Evolutionary conservation across 352 stramenopile genomes (phyloP).

Genomic region (Phytophthora meadii): DNA sequence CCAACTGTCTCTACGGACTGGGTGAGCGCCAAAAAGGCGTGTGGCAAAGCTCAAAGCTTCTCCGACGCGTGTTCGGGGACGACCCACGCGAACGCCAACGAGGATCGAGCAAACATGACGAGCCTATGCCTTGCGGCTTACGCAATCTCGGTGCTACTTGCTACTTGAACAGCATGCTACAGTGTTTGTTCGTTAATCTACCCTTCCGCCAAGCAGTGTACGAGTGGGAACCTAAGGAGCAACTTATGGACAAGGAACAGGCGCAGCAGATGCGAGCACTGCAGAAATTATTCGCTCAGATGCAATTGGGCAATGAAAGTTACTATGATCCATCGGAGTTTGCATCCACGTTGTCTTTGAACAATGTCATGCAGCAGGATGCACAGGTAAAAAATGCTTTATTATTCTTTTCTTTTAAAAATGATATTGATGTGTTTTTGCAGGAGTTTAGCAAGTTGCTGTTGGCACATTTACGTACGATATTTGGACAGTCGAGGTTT

Average conservation of each 20-base stretch:
- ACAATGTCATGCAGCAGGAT: conserved; percentile 89
- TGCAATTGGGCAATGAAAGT: conserved; percentile 79
- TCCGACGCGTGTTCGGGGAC: conserved; percentile 65
- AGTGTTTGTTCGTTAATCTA: conserved; percentile 81
- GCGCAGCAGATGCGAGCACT: conserved; percentile 79
- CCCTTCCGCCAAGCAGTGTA: conserved; percentile 81
- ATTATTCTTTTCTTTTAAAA: conserved; percentile 8
- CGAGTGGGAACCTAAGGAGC: conserved; percentile 75
- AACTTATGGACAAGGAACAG: conserved; percentile 53
- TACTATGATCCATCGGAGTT: conserved; percentile 85
- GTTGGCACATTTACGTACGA: conserved; percentile 75
- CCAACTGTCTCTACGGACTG: conserved; percentile 88
- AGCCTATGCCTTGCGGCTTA: conserved; percentile 61
- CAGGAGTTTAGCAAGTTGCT: conserved; percentile 91
- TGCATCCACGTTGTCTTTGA: conserved; percentile 74
- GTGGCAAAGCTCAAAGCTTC: conserved; percentile 65
- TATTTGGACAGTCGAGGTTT: conserved; percentile 74
- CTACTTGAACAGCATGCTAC: conserved; percentile 91
- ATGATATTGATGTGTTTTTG: conserved; percentile 8
- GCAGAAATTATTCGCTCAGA: conserved; percentile 84
- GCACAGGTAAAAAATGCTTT: conserved; percentile 58
- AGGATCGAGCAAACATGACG: neutral
- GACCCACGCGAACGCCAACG: conserved; percentile 69
- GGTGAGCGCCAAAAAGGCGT: conserved; percentile 80
- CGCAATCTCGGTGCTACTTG: conserved; percentile 89